Evolutionary conservation across 164 flowering plant species (phyloP), one percentile per base, ranked within the genome.

Genomic region (Vitis rotundifolia): DNA sequence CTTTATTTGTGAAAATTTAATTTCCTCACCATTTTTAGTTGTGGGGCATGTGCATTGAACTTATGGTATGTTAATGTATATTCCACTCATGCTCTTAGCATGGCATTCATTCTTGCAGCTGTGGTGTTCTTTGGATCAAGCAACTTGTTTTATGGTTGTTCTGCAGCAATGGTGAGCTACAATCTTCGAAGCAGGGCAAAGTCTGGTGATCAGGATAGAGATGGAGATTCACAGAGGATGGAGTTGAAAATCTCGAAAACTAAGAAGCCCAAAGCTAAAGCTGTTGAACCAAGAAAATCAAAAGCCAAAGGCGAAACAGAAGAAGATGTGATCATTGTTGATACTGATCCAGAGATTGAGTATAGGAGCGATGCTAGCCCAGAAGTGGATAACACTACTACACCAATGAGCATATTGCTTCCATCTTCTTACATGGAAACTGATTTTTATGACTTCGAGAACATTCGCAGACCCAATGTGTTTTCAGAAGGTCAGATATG

Each of bases 401-500:
- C 26, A 22, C 26, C 26, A 22, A 22, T 22, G 26, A 22, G 26
- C 26, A 22, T 22, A 22, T 2, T 22, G 2, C 26, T 22, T 22
- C 26, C 26, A 22, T 22, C 54, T 51, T 22, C 54, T 51, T 15
- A 12, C 54, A 51, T 1, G 14, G 54, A 51, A 51, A 51, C 54
- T 11, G 54, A 51, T 51, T 51, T 51, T 11, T 51, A 51, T 10
- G 54, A 51, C 54, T 51, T 51, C 14, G 54, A 51, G 54, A 22
- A 22, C 9, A 22, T 6, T 29, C 37, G 64, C 37, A 31, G 49
- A 13, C 11, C 8, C 48, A 19, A 14, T 31, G 3, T 8, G 49
- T 37, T 61, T 61, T 31, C 49, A 31, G 12, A 61, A 61, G 8
- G 49, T n/a, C 64, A 61, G 49, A 2, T 61, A 31, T 61, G 64